Evolutionary conservation across 164 flowering plant species (phyloP).

Genomic region (Vitis rotundifolia): DNA sequence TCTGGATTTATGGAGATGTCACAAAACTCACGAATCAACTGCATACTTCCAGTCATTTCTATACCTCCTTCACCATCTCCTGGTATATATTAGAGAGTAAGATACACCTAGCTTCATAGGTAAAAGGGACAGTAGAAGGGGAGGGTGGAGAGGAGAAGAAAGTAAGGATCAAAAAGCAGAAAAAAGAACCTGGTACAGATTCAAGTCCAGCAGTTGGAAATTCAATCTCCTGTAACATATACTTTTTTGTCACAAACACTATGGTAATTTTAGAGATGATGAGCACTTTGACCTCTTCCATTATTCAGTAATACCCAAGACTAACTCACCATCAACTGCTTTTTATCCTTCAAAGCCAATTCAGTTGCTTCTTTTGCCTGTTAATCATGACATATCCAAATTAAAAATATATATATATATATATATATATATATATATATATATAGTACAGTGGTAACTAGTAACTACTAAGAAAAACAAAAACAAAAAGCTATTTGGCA

Average conservation of each 20-base stretch:
- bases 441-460: too few relatives aligned
- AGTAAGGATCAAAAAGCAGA: background rate
- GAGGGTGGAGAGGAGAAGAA: background rate
- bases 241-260: conserved; percentile 25
- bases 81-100: conserved; percentile 21
- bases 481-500: too few relatives aligned
- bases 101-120: background rate
- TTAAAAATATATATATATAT: background rate
- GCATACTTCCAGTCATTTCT: conserved; percentile 94
- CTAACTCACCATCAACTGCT: conserved; percentile 72
- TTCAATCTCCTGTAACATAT: conserved; percentile 79
- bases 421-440: too few relatives aligned
- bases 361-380: conserved; percentile 82
- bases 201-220: conserved; percentile 91
- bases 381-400: conserved; percentile 8
- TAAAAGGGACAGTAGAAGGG: background rate
- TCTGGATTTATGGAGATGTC: conserved; percentile 62
- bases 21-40: conserved; percentile 87
- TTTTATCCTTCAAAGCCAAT: conserved; percentile 63
- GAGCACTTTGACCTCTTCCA: background rate
- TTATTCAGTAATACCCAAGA: background rate
- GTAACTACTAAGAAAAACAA: too few relatives aligned
- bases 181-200: conserved; percentile 79
- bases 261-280: background rate
- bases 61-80: conserved; percentile 99